Evolutionary conservation across 2,329 filamentous ascomycete species (phyloP).

Genomic region (Boeremia lycopersici): DNA sequence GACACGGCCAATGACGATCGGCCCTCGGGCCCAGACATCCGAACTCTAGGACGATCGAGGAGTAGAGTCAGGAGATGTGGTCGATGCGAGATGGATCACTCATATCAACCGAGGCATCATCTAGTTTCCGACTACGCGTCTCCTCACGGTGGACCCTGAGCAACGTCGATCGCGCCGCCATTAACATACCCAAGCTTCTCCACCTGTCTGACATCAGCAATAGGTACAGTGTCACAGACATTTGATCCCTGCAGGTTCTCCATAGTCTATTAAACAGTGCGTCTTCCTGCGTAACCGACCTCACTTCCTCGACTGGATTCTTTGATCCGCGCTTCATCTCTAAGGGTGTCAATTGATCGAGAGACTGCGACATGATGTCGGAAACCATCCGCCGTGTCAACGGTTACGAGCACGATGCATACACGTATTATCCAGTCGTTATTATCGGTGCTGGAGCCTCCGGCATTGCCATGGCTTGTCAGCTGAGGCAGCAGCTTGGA

Average conservation of each 20-base stretch:
- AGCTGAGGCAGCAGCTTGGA: slow-evolving; percentile 62
- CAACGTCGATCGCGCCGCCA: not conserved
- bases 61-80: not conserved
- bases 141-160: slow-evolving; percentile 2
- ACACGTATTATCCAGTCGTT: slow-evolving; percentile 55
- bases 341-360: not conserved
- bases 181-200: not conserved
- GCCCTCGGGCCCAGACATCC: not conserved
- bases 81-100: not conserved
- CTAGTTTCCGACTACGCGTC: not conserved
- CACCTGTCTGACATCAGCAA: not conserved
- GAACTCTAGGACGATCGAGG: not conserved
- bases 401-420: slow-evolving; percentile 47
- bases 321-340: not conserved
- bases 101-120: slow-evolving; percentile 8
- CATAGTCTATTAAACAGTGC: not conserved
- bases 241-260: not conserved
- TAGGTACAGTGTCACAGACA: not conserved
- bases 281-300: not conserved
- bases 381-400: slow-evolving; percentile 47
- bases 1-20: not conserved
- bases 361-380: too few species aligned
- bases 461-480: slow-evolving; percentile 66
- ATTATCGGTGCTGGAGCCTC: slow-evolving; percentile 68
- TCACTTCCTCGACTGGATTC: not conserved